Evolutionary conservation across 352 stramenopile genomes (phyloP), one percentile per base, ranked within the genome.

Genomic region (Elongisporangium senticosum): DNA sequence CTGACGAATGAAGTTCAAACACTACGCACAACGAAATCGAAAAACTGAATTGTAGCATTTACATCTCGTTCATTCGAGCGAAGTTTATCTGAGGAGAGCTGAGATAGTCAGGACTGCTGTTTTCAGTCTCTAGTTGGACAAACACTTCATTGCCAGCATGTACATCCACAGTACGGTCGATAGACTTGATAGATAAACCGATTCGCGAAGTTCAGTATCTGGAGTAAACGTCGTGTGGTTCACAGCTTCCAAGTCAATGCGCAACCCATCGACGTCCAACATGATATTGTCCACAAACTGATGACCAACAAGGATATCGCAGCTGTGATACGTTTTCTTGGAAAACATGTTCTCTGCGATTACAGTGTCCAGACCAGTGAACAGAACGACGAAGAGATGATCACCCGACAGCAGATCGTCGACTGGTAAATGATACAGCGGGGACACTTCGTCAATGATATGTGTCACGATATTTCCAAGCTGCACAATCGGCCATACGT

Each of bases 261-360:
- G 72, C 23, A 86, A 58, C 2, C 77, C 77, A 13, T 87, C 75
- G 0, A 67, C 47, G 0, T 75, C 64, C 17, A 87, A 59, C 51
- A 71, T 81, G 65, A 86, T 85, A 53, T 83, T 84, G 62, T 87
- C 73, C 7, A 78, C 66, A 51, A 87, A 87, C 50, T 86, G 73
- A 58, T 86, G 77, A 2, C 70, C 73, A 1, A 86, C 73, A 10
- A 86, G 65, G 14, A 87, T 69, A 52, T 87, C 77, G 53, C 73
- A 86, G 49, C 68, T 79, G 55, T 83, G 74, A 39, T 87, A 86
- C 6, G 75, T 69, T 56, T 84, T 87, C 2, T 75, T 68, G 6
- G 73, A 65, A 40, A 83, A 77, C 73, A 87, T 83, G 47, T 74
- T 80, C n/a, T 87, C 77, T 23, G 61, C 73, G n/a, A 87, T 68